Base-by-base conservation (phyloP, 345 rosid genomes). In the Excoecaria cochinchinensis region DNA sequence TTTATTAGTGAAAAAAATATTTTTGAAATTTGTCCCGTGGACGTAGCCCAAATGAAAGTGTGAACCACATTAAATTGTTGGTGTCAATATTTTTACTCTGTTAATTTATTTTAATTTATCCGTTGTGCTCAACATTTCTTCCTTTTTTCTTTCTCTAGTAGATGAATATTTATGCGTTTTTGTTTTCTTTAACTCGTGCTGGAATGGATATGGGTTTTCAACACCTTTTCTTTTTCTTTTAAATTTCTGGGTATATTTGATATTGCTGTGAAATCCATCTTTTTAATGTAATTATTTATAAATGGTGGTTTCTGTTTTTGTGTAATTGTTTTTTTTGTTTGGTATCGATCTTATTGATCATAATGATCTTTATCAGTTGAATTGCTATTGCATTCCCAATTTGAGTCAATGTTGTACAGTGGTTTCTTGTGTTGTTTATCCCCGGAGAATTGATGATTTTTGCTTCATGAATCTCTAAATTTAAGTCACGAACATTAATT, bases 221-320 rank as follows among this genome's bases (percentile, higher is more conserved):
- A 44, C 74, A 59, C 44, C 75, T 76, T 82, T 83, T 17, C 70
- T 19, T 82, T 80, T 85, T 50, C 75, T 76, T 82, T 83, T 17
- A 69, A 19, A 83, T 80, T 85, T 84, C 82, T 84, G 83, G 79
- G 81, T 75, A 58, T 82, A 64, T 58, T 62, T 51, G 6, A 14
- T 67, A 80, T 64, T 69, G 50, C 67, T 69, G 73, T 78, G 63
- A 56, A 78, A 75, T 69, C 73, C 22, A 55, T 78, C 21, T 66
- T 44, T 70, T 76, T 83, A 58, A 59, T 64, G 46, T 22, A 48
- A 14, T 12, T 53, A 53, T 17, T 5, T 71, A 67, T 74, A 47
- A 6, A 5, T 38, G 71, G 67, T 81, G 71, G 60, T 69, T 73
- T 73, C 17, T 21, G 65, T 19, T 76, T 46, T 77, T 70, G 6